A percentile compares a stretch with the other conserved stretches of the same genome.
Evolutionary conservation across 495 filamentous ascomycete genomes (phyloP).

Genomic region (Coniosporium apollinis): DNA sequence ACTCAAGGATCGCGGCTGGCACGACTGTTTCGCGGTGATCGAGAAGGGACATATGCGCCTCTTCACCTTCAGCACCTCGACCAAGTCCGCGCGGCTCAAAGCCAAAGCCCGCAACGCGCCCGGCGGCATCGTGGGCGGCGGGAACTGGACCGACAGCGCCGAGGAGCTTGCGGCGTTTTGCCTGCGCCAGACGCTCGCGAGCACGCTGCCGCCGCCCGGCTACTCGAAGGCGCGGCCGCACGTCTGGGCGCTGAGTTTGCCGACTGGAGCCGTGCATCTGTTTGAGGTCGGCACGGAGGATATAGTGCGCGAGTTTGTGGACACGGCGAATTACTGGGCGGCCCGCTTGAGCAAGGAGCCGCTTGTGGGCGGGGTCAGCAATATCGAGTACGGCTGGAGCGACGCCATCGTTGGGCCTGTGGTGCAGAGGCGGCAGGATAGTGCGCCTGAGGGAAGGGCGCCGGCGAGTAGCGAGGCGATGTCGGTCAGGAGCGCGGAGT

Average conservation of each 20-base stretch:
- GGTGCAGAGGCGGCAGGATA: slow-evolving; percentile 24
- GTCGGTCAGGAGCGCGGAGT: too few species aligned
- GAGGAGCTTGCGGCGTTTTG: slow-evolving; percentile 74
- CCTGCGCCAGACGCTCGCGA: slow-evolving; percentile 83
- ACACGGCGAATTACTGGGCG: slow-evolving; percentile 95
- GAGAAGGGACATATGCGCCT: slow-evolving; percentile 91
- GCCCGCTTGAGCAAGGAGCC: slow-evolving; percentile 86
- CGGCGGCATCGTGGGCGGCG: slow-evolving; percentile 63
- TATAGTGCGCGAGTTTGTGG: slow-evolving; percentile 86
- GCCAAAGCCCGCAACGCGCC: slow-evolving; percentile 17
- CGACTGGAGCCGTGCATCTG: slow-evolving; percentile 84
- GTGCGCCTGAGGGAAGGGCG: too few species aligned
- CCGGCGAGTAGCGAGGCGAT: too few species aligned
- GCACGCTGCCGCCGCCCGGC: slow-evolving; percentile 72
- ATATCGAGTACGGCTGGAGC: slow-evolving; percentile 95
- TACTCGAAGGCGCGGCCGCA: slow-evolving; percentile 82
- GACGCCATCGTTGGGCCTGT: slow-evolving; percentile 71
- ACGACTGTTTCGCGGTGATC: slow-evolving; percentile 92
- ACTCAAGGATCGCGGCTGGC: slow-evolving; percentile 85
- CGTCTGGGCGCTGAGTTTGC: slow-evolving; percentile 89
- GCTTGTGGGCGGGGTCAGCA: slow-evolving; percentile 79
- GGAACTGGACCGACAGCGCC: slow-evolving; percentile 93
- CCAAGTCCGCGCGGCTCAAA: slow-evolving; percentile 8
- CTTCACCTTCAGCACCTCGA: slow-evolving; percentile 70
- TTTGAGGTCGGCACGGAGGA: slow-evolving; percentile 95